Base-by-base conservation (phyloP, 225 moss, liverwort and hornwort genomes). In the Bryoerythrophyllum caledonicum region DNA sequence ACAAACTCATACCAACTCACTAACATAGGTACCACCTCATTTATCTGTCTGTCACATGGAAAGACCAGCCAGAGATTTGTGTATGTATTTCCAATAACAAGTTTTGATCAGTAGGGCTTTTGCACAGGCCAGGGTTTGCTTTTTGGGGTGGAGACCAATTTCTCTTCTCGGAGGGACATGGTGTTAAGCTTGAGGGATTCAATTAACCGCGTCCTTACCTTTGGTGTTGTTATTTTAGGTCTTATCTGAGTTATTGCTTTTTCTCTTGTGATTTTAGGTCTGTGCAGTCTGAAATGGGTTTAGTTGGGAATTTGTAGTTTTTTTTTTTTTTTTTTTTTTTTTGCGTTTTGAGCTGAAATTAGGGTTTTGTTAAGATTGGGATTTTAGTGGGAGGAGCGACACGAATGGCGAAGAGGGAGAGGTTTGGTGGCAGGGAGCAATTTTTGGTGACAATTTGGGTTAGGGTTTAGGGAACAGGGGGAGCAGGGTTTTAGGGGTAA, bases 391-490 rank as follows among this genome's bases (percentile, higher is more conserved):
- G 19, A 44, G 52, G 41, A 44, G 53, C 63, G 63, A 57, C 49
- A 71, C 67, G 75, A 65, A 76, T 56, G 63, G 58, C 41, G 41
- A 19, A 30, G 23, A 63, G 35, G 62, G 62, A 46, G 57, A 72
- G 26, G n/a, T 35, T 17, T 37, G 41, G 59, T 38, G 48, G 32
- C 67, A 65, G 49, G 71, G 21, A 51, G 4, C 25, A 77, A 80
- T 65, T 70, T 49, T 76, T 35, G 37, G 70, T 74, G 24, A 34
- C 53, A 68, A 72, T 55, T 76, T 76, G 61, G 76, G 57, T 20
- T 74, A 63, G 75, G 43, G 66, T 32, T 84, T 38, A 66, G 41
- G 76, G 32, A 60, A 24, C 41, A 46, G 26, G 37, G 32, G 63
- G 60, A 25, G 11, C 23, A 43, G 37, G n/a, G 1, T 32, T 52